These are phyloP conservation scores for Monosporascus sp. DNA, from an alignment of 2,329 filamentous ascomycete species.

Conservation along the genomic window DNA sequence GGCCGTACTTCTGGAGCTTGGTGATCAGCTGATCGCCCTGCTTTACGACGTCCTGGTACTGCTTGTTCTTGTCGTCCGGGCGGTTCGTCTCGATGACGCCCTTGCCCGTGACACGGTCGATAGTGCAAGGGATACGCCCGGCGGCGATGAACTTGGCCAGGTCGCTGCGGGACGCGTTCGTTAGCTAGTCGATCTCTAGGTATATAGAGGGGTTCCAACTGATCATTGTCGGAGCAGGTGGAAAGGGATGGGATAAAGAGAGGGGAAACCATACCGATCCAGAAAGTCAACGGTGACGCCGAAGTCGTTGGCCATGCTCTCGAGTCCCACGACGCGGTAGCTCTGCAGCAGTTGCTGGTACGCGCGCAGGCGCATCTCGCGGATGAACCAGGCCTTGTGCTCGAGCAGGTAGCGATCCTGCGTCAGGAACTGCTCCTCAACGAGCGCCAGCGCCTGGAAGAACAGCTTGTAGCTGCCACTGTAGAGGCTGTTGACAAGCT, in stretches of 20 bases:
- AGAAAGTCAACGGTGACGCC: constrained; percentile 95
- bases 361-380: constrained; percentile 93
- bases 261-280: constrained; percentile 63
- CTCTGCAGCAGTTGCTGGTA: constrained; percentile 97
- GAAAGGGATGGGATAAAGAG: neutral
- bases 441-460: constrained; percentile 81
- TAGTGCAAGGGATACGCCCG: constrained; percentile 91
- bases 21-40: constrained; percentile 97
- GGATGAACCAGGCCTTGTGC: constrained; percentile 95
- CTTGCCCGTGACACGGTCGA: constrained; percentile 93
- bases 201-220: neutral
- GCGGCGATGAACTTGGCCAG: constrained; percentile 95
- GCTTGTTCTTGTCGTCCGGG: constrained; percentile 98
- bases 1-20: constrained; percentile 98
- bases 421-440: constrained; percentile 90
- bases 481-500: constrained; percentile 87
- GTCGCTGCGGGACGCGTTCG: constrained; percentile 52
- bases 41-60: constrained; percentile 96
- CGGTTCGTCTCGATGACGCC: constrained; percentile 97
- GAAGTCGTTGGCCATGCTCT: constrained; percentile 96
- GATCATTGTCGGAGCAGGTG: neutral
- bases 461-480: constrained; percentile 90
- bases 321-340: constrained; percentile 92
- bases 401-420: constrained; percentile 94
- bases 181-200: neutral